Conservation (phyloP, 2,329 filamentous ascomycete genomes). For the Rasamsonia emersonii region DNA sequence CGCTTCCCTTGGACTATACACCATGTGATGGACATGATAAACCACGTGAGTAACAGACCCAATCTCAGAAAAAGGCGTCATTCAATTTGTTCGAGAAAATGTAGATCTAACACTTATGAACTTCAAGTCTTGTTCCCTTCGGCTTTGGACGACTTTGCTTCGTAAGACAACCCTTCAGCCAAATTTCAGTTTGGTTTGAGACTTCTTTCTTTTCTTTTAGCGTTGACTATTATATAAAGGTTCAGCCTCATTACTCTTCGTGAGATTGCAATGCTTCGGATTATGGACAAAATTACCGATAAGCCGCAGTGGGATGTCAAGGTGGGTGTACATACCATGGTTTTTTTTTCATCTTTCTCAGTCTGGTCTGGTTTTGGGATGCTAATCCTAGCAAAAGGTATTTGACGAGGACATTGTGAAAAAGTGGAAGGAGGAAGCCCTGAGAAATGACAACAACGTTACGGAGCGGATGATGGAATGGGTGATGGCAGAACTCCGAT, state of each 20-base stretch:
- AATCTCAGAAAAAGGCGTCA: conserved; percentile 8
- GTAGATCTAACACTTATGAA: no score
- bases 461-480: conserved; percentile 29
- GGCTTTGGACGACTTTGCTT: no score
- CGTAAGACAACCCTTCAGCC: no score
- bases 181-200: no score
- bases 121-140: no score
- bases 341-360: not conserved
- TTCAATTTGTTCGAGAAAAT: not conserved
- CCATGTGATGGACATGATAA: no score
- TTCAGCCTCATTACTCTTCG: conserved; percentile 9
- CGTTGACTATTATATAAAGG: no score
- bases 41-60: no score
- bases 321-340: conserved; percentile 1
- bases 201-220: no score
- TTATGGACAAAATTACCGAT: conserved; percentile 35
- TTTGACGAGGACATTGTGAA: conserved; percentile 21
- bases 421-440: conserved; percentile 24
- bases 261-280: conserved; percentile 29
- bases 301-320: conserved; percentile 4
- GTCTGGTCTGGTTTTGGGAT: no score
- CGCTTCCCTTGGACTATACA: no score
- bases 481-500: conserved; percentile 41
- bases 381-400: no score
- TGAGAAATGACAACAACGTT: conserved; percentile 17